Percentiles rank a stretch among this genome's conserved stretches.
phyloP scores from a whole-genome alignment of 23 red algal species.

The Gracilaria domingensis region DNA sequence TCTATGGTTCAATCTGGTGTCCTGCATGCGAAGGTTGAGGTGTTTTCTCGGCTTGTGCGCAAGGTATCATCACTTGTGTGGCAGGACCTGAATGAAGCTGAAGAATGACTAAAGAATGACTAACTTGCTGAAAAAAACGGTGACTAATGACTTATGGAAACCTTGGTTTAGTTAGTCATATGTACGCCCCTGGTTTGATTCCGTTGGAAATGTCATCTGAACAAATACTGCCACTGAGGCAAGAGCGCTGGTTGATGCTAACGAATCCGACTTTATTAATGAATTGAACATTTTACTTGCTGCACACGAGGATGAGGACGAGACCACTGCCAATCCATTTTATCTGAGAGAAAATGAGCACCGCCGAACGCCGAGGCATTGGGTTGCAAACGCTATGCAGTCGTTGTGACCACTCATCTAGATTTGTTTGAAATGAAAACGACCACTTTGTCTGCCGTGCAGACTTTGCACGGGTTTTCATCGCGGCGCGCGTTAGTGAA shows the following conservation, averaged over 20 bases:
- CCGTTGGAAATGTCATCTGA: conserved; percentile 90
- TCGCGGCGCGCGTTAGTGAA: too few relatives aligned
- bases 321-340: background rate
- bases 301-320: conserved; percentile 23
- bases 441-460: too few relatives aligned
- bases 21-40: background rate
- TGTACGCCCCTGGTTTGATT: background rate
- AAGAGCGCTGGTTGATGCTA: conserved; percentile 46
- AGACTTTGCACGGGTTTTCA: too few relatives aligned
- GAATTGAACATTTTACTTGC: conserved; percentile 74
- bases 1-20: background rate
- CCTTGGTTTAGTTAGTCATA: background rate
- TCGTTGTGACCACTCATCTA: too few relatives aligned
- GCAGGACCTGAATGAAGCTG: background rate
- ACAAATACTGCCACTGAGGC: conserved; percentile 83
- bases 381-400: conserved; percentile 11
- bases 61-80: background rate
- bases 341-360: conserved; percentile 13
- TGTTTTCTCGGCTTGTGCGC: background rate
- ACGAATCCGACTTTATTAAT: conserved; percentile 73
- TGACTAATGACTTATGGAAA: background rate
- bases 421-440: too few relatives aligned
- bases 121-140: background rate
- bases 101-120: background rate
- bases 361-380: background rate